Evolutionary conservation across 495 filamentous ascomycete genomes (phyloP), one percentile per base, ranked within the genome.

Genomic region (Geoglossum glabrum): DNA sequence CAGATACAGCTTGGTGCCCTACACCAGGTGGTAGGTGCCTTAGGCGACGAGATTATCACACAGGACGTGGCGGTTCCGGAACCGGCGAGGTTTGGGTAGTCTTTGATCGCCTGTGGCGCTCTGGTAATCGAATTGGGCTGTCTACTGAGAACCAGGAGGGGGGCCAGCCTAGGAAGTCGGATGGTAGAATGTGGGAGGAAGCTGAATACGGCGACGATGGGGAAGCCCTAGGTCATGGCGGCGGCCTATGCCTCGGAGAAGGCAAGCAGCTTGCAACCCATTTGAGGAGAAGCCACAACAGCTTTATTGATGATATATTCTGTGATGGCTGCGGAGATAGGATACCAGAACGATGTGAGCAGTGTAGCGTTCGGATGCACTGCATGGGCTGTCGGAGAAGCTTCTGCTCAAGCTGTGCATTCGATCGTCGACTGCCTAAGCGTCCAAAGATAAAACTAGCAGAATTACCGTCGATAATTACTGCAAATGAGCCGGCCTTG

Each of bases 1-100:
- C 78, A 0, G 79, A 82, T 65, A 80, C 79, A 6, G 76, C 77
- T 28, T 81, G 79, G 79, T 82, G 79, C 61, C 76, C 78, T 9
- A 80, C 77, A 9, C 78, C 77, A 15, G 79, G 76, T 19, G 75
- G 73, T 34, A 67, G 79, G 65, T 82, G 79, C 61, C 75, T 74
- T 56, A 65, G 79, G 49, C 66, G 79, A 58, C 73, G 74, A 45
- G 76, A 78, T n/a, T 82, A 82, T 64, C 74, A 78, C 28, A 67
- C 71, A 23, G 74, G 74, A 62, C 72, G 78, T 23, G 73, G 73
- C 15, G 74, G 72, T 0, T 71, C 74, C 52, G 76, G 74, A 17
- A 72, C 71, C 0, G 68, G 71, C 3, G 79, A 80, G 59, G 78
- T 80, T 6, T 81, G 77, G 77, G 79, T 81, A n/a, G 76, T 79